Conservation (phyloP, 2,329 filamentous ascomycete genomes). For the Beauveria sp. region DNA sequence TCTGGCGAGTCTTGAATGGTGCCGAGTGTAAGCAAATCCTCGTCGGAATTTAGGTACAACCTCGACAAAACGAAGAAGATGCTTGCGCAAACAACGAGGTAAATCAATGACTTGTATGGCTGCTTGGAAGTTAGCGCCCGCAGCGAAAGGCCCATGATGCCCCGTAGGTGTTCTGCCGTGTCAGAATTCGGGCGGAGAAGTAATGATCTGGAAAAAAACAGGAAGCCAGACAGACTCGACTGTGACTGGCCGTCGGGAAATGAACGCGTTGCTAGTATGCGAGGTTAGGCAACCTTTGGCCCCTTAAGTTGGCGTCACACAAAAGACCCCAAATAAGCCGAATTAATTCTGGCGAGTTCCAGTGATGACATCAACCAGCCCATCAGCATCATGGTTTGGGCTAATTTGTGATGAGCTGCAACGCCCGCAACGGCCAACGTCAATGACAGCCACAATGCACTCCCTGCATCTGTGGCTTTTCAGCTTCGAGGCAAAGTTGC, state of each 20-base stretch:
- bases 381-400: background rate
- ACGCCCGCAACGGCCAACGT: background rate
- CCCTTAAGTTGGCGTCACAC: background rate
- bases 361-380: too few species aligned
- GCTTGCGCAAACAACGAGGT: background rate
- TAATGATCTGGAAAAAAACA: background rate
- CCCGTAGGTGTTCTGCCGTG: background rate
- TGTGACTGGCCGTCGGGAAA: background rate
- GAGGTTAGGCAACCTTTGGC: background rate
- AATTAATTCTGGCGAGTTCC: too few species aligned
- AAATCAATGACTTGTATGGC: background rate
- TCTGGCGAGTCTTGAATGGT: conserved; percentile 4
- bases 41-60: background rate
- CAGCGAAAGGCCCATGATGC: background rate
- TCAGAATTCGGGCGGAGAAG: background rate
- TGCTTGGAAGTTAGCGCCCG: background rate
- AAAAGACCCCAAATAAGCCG: background rate
- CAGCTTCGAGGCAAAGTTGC: background rate
- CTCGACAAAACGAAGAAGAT: conserved; percentile 1
- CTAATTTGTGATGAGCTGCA: background rate
- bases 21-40: conserved; percentile 5
- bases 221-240: background rate
- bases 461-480: background rate
- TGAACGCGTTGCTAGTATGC: background rate
- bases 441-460: background rate